Conservation (phyloP, 352 stramenopile species). For the Phytophthora agathidicida region DNA sequence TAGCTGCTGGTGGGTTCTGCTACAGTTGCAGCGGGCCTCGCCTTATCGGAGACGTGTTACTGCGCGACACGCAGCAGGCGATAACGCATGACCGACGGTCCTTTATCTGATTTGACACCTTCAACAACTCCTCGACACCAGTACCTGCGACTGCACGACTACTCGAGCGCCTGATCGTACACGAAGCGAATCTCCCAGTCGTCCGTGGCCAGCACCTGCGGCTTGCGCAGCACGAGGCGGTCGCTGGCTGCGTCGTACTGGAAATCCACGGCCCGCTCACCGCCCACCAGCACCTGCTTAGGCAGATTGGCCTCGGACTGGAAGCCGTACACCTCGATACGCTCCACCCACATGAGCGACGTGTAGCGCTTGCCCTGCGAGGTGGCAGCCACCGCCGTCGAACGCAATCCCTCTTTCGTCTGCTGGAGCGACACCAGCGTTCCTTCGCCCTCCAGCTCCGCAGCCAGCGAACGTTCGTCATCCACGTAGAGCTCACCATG, state of each 20-base stretch:
- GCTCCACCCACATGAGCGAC: slow-evolving; percentile 76
- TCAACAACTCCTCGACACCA: slow-evolving; percentile 17
- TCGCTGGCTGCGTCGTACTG: slow-evolving; percentile 69
- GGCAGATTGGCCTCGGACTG: slow-evolving; percentile 47
- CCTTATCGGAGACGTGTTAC: no score
- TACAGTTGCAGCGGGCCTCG: no score
- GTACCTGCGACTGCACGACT: neutral
- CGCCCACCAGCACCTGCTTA: slow-evolving; percentile 47
- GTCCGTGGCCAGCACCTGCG: slow-evolving; percentile 65
- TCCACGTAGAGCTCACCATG: slow-evolving; percentile 96
- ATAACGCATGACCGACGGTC: slow-evolving; percentile 6
- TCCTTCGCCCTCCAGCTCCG: slow-evolving; percentile 53
- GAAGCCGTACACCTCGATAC: slow-evolving; percentile 83
- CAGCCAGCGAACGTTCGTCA: slow-evolving; percentile 92
- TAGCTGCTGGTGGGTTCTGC: no score
- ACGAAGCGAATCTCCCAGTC: slow-evolving; percentile 75
- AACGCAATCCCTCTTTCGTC: slow-evolving; percentile 46
- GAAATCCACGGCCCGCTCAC: slow-evolving; percentile 55
- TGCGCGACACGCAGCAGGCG: no score
- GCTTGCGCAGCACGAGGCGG: slow-evolving; percentile 88
- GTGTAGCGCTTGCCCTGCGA: slow-evolving; percentile 47
- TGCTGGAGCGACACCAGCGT: slow-evolving; percentile 53
- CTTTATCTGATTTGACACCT: slow-evolving; percentile 25
- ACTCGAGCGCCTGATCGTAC: slow-evolving; percentile 42
- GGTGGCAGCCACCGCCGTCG: slow-evolving; percentile 24